Percentiles rank a stretch among this genome's conserved stretches.
These are phyloP conservation scores for Botrytis porri DNA, from an alignment of 2,329 filamentous ascomycete genomes.

Conservation along the genomic window DNA sequence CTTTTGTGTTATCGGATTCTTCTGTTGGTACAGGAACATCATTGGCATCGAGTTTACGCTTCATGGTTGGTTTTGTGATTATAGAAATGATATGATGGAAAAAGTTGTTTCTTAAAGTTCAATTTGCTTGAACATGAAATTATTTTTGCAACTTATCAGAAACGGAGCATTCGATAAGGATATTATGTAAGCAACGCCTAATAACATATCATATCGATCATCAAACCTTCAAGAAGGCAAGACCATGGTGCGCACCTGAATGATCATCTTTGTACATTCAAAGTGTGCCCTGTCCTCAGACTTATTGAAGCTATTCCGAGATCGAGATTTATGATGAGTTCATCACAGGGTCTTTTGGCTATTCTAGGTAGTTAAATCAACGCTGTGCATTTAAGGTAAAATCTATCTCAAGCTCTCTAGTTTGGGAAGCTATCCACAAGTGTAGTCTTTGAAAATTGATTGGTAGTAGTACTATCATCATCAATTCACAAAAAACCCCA, in stretches of 20 bases:
- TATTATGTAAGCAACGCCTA: background rate
- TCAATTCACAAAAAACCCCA: background rate
- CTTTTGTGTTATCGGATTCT: conserved; percentile 34
- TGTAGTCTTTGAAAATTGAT: background rate
- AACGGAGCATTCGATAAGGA: conserved; percentile 15
- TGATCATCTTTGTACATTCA: background rate
- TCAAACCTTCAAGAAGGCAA: background rate
- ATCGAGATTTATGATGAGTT: background rate
- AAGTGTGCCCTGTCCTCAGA: background rate
- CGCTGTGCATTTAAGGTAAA: background rate
- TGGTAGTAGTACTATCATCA: background rate
- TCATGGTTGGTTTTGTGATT: conserved; percentile 44
- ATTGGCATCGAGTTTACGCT: conserved; percentile 59
- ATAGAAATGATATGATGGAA: background rate
- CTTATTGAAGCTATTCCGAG: background rate
- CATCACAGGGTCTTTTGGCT: background rate
- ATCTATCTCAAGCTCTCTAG: background rate
- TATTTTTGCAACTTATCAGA: conserved; percentile 22
- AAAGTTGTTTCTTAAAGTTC: conserved; percentile 13
- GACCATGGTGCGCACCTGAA: background rate
- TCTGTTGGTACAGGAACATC: conserved; percentile 46
- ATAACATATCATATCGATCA: background rate
- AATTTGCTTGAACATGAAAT: conserved; percentile 10
- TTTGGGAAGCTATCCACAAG: background rate
- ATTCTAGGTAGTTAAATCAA: background rate